Base-by-base conservation (phyloP, 1,284 basidiomycete genomes). In the Microbotryum lychnidis-dioicae region DNA sequence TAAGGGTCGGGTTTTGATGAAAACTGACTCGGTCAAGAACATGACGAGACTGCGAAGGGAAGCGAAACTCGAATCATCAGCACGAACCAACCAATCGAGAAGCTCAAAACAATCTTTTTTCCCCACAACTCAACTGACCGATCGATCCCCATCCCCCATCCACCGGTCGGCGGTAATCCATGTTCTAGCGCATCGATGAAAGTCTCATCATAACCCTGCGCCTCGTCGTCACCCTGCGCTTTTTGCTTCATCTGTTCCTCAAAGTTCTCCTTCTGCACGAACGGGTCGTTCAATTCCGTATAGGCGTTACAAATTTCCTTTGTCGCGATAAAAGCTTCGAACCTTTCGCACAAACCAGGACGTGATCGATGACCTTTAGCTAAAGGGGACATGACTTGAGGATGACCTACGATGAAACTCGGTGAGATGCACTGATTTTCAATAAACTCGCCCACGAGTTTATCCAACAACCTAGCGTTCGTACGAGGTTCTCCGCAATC, bases 251-350 rank as follows among this genome's bases (percentile, higher is more conserved):
- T 81, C 82, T 87, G 73, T 77, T 98, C 94, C 77, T 96, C 91
- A 78, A 99, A 99, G 71, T 93, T 85, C 72, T 91, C 80, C 27
- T 92, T 82, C 78, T 98, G 94, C 76, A 97, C 92, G 75, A 96
- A 96, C 2, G 91, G 91, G 78, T 96, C 92, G 78, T 96, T 97
- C 81, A 98, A 84, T 82, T 98, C 94, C 48, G 94, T 98, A 77
- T 98, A 96, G 45, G 91, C 91, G 58, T 96, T 96, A 80, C 90
- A 93, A 76, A 97, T 87, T 79, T 97, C 94, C 82, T 97, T 97
- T 68, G 91, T 92, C 55, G 92, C 96, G 80, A 99, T 84, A 81
- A 99, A 99, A 8, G 85, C 91, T 76, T 99, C 94, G 80, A 99
- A 99, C 20, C 94, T 89, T 78, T 99, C 94, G 77, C 93, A 97